These are phyloP conservation scores for Irpex sp. DNA, from an alignment of 1,284 basidiomycete species.

Conservation along the genomic window DNA sequence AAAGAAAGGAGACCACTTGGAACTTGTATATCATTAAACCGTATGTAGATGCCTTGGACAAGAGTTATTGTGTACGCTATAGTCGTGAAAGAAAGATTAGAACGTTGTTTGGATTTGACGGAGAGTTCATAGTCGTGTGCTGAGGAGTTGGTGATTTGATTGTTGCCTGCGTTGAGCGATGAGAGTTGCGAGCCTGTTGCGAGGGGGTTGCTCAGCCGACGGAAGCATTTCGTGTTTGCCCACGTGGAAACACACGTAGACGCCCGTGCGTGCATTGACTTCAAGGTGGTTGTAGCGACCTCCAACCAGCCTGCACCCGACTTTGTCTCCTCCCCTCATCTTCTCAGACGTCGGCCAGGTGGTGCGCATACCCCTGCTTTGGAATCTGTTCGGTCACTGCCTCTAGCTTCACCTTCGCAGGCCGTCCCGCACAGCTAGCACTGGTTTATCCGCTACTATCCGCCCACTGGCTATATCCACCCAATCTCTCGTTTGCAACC, in stretches of 20 bases:
- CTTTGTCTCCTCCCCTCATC: background rate
- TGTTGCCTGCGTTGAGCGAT: background rate
- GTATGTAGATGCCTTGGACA: constrained; percentile 1
- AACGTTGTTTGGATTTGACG: background rate
- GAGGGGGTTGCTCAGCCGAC: background rate
- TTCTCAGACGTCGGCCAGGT: background rate
- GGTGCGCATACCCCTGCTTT: background rate
- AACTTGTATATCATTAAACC: constrained; percentile 3
- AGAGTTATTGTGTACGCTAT: background rate
- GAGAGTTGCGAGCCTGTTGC: background rate
- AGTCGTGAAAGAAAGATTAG: background rate
- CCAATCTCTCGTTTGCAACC: background rate
- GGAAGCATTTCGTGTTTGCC: background rate
- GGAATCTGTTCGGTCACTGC: background rate
- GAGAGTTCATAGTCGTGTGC: background rate
- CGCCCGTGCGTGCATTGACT: background rate
- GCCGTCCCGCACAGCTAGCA: background rate
- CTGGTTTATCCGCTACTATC: background rate
- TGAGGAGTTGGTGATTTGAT: background rate
- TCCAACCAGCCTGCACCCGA: background rate
- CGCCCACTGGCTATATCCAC: background rate
- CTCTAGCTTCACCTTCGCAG: background rate
- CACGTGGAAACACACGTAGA: background rate
- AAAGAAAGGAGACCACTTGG: background rate
- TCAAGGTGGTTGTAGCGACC: background rate